Evolutionary conservation across 768 basidiomycete species (phyloP).

Genomic region (Goffeauzyma gilvescens): DNA sequence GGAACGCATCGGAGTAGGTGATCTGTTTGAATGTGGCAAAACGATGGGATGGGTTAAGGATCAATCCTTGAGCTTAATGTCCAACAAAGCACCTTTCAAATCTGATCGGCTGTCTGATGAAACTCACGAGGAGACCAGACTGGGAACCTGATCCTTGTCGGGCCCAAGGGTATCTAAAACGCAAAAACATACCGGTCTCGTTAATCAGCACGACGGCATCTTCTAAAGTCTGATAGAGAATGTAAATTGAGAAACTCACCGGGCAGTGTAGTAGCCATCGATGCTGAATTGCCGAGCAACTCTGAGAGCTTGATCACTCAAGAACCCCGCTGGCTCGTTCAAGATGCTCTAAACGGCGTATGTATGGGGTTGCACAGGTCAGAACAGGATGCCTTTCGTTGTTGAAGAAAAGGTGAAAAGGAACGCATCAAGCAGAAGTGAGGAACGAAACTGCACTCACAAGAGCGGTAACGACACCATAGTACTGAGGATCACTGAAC

Average conservation of each 20-base stretch:
- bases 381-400: too few relatives aligned
- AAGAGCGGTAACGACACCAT: constrained; percentile 27
- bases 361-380: too few relatives aligned
- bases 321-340: constrained; percentile 29
- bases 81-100: too few relatives aligned
- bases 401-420: too few relatives aligned
- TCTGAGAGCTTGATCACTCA: constrained; percentile 14
- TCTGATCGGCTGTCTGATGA: too few relatives aligned
- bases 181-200: too few relatives aligned
- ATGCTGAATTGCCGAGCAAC: constrained; percentile 16
- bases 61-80: too few relatives aligned
- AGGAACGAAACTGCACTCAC: background rate
- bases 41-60: background rate
- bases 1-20: constrained; percentile 29
- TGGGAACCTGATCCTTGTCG: constrained; percentile 15
- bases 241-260: too few relatives aligned
- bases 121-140: constrained; percentile 18
- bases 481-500: constrained; percentile 26
- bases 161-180: constrained; percentile 24
- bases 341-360: constrained; percentile 12
- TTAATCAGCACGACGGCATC: too few relatives aligned
- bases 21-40: too few relatives aligned
- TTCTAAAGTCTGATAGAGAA: too few relatives aligned
- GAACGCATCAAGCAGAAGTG: too few relatives aligned
- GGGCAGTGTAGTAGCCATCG: constrained; percentile 29